Evolutionary conservation across 2,329 filamentous ascomycete genomes (phyloP), one percentile per base, ranked within the genome.

Genomic region (Botrytis cinerea): DNA sequence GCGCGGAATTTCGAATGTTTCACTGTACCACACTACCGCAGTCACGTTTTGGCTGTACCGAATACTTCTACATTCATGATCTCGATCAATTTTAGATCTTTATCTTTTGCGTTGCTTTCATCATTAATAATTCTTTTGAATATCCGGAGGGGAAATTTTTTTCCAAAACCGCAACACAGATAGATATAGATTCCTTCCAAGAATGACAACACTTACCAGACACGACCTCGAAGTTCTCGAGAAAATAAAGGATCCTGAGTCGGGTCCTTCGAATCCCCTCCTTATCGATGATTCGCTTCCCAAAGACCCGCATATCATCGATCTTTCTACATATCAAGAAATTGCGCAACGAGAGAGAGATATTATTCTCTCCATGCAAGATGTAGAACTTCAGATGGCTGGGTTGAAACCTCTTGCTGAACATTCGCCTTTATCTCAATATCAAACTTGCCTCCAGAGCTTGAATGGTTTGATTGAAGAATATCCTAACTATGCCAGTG

Each of bases 401-500:
- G 43, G 43, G 38, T 81, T 90, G 4, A 75, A 76, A n/a, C 73
- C 78, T 14, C 25, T 74, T 45, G 67, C 74, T 64, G 60, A 71
- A 32, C 70, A 74, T 57, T 60, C 81, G 83, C 66, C 82, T 80
- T 62, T 80, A 82, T 2, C 80, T 77, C n/a, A 80, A 82, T 91
- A 90, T 77, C 83, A 81, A 40, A 75, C 81, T 51, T 85, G 85
- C 71, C 81, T 90, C 28, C 80, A 81, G 16, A 81, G 83, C 9
- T 83, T 95, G 8, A 85, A 86, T 45, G 79, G 81, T 2, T 84
- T 94, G 46, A 87, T 94, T 59, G 78, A 83, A 3, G 82, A 87
- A 38, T 80, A 89, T 71, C 91, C 92, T 4, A 82, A 83, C 46
- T 95, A 95, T 81, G 91, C 92, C 35, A 93, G 91, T 75, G 91